Evolutionary conservation across 2,329 filamentous ascomycete species (phyloP).

Genomic region (Sarocladium strictum): DNA sequence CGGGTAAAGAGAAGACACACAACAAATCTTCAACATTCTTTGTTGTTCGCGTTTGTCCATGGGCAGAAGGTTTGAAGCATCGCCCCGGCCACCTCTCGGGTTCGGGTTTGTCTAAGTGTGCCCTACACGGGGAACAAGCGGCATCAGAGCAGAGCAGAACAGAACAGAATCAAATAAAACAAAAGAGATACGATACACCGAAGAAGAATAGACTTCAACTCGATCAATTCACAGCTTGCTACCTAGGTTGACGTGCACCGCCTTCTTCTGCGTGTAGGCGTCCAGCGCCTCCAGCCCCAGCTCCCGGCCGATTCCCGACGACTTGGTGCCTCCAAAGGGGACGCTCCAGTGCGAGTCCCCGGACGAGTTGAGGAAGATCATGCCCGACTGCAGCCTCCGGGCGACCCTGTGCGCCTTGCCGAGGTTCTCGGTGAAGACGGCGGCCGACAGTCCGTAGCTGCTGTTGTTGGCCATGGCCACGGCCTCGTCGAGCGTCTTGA

Average conservation of each 20-base stretch:
- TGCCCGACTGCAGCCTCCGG: constrained; percentile 47
- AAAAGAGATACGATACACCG: no score
- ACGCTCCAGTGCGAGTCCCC: constrained; percentile 20
- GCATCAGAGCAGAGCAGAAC: no score
- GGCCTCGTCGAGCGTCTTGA: constrained; percentile 42
- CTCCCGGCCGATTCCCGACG: constrained; percentile 16
- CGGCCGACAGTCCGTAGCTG: constrained; percentile 47
- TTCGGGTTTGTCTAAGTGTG: no score
- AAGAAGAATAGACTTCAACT: no score
- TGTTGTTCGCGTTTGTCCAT: no score
- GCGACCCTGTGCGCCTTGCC: constrained; percentile 29
- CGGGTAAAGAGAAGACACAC: no score
- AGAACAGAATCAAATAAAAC: no score
- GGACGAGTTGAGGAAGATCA: constrained; percentile 31
- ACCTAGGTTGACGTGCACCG: not conserved
- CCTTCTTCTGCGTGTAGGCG: constrained; percentile 20
- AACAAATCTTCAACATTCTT: no score
- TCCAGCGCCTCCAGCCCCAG: constrained; percentile 20
- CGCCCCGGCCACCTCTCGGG: no score
- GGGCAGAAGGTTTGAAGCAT: no score
- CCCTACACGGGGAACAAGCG: no score
- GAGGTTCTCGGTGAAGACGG: constrained; percentile 50
- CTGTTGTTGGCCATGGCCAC: constrained; percentile 33
- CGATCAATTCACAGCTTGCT: no score
- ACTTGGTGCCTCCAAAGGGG: constrained; percentile 21